phyloP scores from a whole-genome alignment of 192 early-diverging fungal genomes.

The Thamnidium elegans region DNA sequence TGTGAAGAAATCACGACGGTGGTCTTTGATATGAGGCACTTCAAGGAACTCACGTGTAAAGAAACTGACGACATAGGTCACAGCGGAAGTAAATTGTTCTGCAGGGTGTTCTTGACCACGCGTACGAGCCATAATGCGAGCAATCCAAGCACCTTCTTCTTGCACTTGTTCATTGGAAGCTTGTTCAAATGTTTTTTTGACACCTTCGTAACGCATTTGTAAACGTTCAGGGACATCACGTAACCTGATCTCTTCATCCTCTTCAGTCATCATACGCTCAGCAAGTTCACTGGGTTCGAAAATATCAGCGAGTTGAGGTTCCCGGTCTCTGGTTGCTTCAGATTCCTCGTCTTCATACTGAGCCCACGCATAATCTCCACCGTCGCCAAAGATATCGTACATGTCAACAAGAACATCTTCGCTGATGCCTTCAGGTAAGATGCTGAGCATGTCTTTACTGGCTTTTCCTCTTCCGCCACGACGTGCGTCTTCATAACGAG shows the following conservation, averaged over 20 bases:
- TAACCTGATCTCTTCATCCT: slow-evolving; percentile 84
- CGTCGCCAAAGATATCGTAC: slow-evolving; percentile 90
- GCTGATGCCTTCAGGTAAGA: slow-evolving; percentile 26
- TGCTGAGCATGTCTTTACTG: slow-evolving; percentile 24
- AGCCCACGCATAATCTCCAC: slow-evolving; percentile 81
- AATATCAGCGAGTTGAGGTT: slow-evolving; percentile 60
- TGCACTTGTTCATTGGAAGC: slow-evolving; percentile 61
- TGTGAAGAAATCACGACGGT: slow-evolving; percentile 87
- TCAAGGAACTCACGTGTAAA: slow-evolving; percentile 79
- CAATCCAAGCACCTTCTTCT: slow-evolving; percentile 64
- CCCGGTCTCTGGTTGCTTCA: slow-evolving; percentile 27
- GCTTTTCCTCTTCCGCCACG: slow-evolving; percentile 25
- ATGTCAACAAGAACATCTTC: slow-evolving; percentile 66
- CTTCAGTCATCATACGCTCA: slow-evolving; percentile 86
- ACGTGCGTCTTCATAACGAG: slow-evolving; percentile 30
- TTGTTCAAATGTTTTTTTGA: slow-evolving; percentile 30
- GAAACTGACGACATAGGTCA: slow-evolving; percentile 60
- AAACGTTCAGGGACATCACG: slow-evolving; percentile 92
- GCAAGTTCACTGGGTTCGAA: slow-evolving; percentile 87
- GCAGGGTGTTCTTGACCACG: slow-evolving; percentile 20
- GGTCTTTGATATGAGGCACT: slow-evolving; percentile 86
- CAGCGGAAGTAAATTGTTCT: slow-evolving; percentile 23
- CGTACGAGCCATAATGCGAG: slow-evolving; percentile 18
- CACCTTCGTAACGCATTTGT: slow-evolving; percentile 63
- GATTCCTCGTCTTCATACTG: slow-evolving; percentile 4